Evolutionary conservation across 768 basidiomycete species (phyloP), one percentile per base, ranked within the genome.

Genomic region (Xerocomus spinulosus): DNA sequence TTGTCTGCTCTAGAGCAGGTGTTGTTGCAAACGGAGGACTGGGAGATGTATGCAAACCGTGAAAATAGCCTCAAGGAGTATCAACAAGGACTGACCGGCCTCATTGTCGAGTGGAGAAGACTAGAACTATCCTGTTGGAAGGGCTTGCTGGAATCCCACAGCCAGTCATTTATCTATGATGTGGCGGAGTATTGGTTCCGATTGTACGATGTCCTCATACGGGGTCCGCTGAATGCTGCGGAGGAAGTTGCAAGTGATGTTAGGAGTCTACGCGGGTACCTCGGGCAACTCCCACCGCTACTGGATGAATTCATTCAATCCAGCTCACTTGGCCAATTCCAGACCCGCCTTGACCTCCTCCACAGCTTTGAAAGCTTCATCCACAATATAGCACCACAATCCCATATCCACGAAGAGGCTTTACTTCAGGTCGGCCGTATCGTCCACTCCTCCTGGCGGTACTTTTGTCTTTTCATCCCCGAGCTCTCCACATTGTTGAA

Each of bases 1-100:
- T 74, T 99, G 26, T 77, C 89, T 0, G 82, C 83, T 5, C 62
- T 97, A 35, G 96, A 99, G 61, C 87, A 87, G 54, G 72, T 99
- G 8, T 70, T 98, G 2, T 59, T 85, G 40, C 88, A 95, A 52
- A 91, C 81, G 20, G 89, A 93, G 44, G 95, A 98, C 60, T 99
- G 96, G 96, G 92, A 99, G 63, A 82, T 83, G 56, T 98, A 88
- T 61, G 86, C 95, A n/a, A 93, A 92, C 68, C 76, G 82, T n/a
- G 83, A 87, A 35, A 97, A 92, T 60, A 83, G 83, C 34, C 76
- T 99, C 54, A 81, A 78, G 58, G 44, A 62, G 1, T 73, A 87
- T 57, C 92, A 82, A 50, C 78, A 80, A 21, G 73, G 73, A 4
- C 64, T 96, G 20, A 85, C 80, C 10, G 68, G 66, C 21, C 74